A percentile compares a stretch with the other conserved stretches of the same genome.
These are phyloP conservation scores for Phytophthora boehmeriae DNA, from an alignment of 352 stramenopile genomes.

Conservation along the genomic window DNA sequence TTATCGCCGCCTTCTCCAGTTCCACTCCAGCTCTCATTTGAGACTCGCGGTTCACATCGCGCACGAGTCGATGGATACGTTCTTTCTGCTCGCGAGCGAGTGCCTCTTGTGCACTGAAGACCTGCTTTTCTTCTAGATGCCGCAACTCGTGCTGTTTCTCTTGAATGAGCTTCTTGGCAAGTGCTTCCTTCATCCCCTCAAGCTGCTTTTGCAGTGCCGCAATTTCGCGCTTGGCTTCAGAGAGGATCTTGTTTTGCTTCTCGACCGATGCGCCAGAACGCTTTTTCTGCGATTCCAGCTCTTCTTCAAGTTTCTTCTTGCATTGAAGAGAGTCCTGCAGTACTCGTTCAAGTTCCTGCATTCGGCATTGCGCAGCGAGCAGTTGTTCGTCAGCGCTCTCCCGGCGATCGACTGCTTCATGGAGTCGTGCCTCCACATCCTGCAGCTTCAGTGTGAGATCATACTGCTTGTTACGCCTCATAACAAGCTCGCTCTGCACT, in stretches of 20 bases:
- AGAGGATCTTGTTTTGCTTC: conserved; percentile 18
- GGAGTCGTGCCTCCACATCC: conserved; percentile 56
- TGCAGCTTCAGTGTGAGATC: conserved; percentile 78
- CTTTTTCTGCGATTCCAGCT: conserved; percentile 28
- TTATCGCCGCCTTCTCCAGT: conserved; percentile 50
- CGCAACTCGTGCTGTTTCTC: conserved; percentile 52
- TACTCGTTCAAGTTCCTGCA: conserved; percentile 68
- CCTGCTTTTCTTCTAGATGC: conserved; percentile 44
- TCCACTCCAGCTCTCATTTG: conserved; percentile 53
- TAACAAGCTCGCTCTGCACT: conserved; percentile 70
- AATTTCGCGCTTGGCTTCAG: conserved; percentile 37
- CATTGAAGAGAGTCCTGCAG: conserved; percentile 59
- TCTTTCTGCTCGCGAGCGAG: conserved; percentile 57
- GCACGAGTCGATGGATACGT: conserved; percentile 55
- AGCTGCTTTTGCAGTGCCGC: conserved; percentile 46
- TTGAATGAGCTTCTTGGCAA: conserved; percentile 35
- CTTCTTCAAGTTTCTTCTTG: conserved; percentile 53
- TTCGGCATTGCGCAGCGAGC: conserved; percentile 45
- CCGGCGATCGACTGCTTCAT: conserved; percentile 36
- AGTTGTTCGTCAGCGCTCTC: conserved; percentile 60
- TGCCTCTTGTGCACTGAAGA: conserved; percentile 36
- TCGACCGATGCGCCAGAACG: conserved; percentile 2
- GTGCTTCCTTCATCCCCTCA: conserved; percentile 44
- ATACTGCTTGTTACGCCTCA: conserved; percentile 80
- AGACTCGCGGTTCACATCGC: conserved; percentile 54